Evolutionary conservation across 768 basidiomycete genomes (phyloP).

Genomic region (Epithele typhae): DNA sequence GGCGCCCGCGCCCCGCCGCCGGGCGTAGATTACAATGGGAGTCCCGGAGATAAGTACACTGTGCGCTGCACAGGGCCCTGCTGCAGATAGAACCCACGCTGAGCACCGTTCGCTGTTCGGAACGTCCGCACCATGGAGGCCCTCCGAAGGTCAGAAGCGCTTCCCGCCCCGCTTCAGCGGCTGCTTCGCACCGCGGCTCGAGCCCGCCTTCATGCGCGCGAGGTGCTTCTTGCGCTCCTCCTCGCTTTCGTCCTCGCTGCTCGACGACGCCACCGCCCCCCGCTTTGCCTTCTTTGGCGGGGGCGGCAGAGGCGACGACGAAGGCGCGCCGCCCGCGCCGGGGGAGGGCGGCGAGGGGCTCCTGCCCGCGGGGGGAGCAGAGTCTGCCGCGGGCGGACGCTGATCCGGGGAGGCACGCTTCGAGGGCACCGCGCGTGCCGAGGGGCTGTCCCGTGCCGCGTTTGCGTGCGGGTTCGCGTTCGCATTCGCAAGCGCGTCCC

Average conservation of each 20-base stretch:
- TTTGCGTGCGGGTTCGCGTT: too few species aligned
- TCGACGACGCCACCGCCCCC: constrained; percentile 27
- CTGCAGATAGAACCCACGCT: too few species aligned
- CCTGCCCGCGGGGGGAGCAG: too few species aligned
- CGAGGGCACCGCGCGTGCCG: constrained; percentile 6
- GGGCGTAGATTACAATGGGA: too few species aligned
- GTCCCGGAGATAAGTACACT: too few species aligned
- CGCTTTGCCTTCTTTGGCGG: constrained; percentile 44
- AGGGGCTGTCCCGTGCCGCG: background rate
- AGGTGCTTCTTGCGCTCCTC: constrained; percentile 42
- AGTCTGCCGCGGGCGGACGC: too few species aligned
- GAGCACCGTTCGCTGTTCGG: too few species aligned
- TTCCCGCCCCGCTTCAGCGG: constrained; percentile 74
- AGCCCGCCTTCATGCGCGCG: constrained; percentile 35
- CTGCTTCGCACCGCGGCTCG: constrained; percentile 57
- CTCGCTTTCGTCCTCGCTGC: constrained; percentile 53
- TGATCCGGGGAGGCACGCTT: constrained; percentile 11
- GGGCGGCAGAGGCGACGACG: constrained; percentile 36
- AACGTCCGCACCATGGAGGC: too few species aligned
- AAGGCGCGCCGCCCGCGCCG: too few species aligned
- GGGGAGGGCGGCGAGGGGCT: constrained; percentile 1
- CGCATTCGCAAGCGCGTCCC: too few species aligned
- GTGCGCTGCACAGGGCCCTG: too few species aligned
- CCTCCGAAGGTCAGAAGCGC: constrained; percentile 54
- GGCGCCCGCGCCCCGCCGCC: constrained; percentile 1